phyloP scores from a whole-genome alignment of 495 filamentous ascomycete genomes.

The Hypoxylon perforatum region DNA sequence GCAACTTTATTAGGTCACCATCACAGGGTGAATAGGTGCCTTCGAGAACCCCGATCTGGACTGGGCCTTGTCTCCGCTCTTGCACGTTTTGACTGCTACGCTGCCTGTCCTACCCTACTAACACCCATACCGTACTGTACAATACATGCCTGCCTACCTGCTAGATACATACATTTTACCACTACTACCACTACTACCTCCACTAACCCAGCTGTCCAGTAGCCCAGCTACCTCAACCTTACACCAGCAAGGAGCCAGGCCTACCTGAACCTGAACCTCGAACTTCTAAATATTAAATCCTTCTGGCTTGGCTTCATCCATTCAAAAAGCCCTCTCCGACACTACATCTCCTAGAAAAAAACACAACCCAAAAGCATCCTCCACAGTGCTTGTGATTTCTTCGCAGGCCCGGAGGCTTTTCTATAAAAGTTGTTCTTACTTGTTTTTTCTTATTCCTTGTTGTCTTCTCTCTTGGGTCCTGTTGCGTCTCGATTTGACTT shows the following conservation, averaged over 20 bases:
- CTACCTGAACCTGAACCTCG: slow-evolving; percentile 42
- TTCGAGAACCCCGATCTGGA: slow-evolving; percentile 29
- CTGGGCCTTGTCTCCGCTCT: slow-evolving; percentile 33
- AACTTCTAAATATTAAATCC: slow-evolving; percentile 44
- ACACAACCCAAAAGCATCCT: slow-evolving; percentile 14
- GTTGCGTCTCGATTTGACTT: slow-evolving; percentile 27
- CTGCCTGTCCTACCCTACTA: slow-evolving; percentile 17
- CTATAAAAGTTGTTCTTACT: slow-evolving; percentile 43
- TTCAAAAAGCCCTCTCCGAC: slow-evolving; percentile 40
- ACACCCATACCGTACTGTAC: slow-evolving; percentile 8
- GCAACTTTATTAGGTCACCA: slow-evolving; percentile 15
- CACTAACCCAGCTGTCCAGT: slow-evolving; percentile 17
- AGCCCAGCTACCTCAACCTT: slow-evolving; percentile 30
- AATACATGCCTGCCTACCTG: background rate
- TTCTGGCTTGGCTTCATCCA: slow-evolving; percentile 46
- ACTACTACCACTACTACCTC: slow-evolving; percentile 6
- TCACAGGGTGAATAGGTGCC: slow-evolving; percentile 14
- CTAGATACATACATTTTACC: background rate
- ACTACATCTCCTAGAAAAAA: slow-evolving; percentile 47
- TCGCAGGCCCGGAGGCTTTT: slow-evolving; percentile 36
- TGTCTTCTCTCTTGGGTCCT: slow-evolving; percentile 25
- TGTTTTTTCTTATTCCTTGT: slow-evolving; percentile 29
- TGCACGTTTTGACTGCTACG: slow-evolving; percentile 27
- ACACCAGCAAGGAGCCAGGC: slow-evolving; percentile 31
- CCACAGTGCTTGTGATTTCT: slow-evolving; percentile 32